Evolutionary conservation across 768 basidiomycete species (phyloP).

Genomic region (Russula brevipes): DNA sequence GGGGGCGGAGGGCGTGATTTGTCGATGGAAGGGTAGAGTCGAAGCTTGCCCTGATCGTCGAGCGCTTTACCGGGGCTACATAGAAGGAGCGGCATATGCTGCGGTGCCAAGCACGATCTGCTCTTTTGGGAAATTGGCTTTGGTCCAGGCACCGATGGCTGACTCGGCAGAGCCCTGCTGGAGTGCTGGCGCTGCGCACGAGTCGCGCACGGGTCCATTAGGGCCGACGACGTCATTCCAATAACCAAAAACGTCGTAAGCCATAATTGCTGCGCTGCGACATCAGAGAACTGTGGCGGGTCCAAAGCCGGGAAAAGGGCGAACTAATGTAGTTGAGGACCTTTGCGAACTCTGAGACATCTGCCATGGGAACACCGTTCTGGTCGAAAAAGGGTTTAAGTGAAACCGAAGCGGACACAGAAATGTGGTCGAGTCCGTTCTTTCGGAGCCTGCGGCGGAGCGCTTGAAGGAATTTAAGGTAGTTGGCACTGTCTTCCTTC

Average conservation of each 20-base stretch:
- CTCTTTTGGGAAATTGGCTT: slow-evolving; percentile 69
- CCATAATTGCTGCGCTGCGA: slow-evolving; percentile 44
- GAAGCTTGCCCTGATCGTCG: slow-evolving; percentile 22
- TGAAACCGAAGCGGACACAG: slow-evolving; percentile 52
- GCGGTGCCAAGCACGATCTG: slow-evolving; percentile 83
- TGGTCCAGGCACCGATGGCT: slow-evolving; percentile 70
- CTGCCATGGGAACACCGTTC: slow-evolving; percentile 51
- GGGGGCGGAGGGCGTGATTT: slow-evolving; percentile 14
- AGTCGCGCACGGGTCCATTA: slow-evolving; percentile 79
- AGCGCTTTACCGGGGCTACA: slow-evolving; percentile 38
- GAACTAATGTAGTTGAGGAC: slow-evolving; percentile 57
- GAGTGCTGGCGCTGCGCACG: slow-evolving; percentile 51
- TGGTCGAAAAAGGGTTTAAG: slow-evolving; percentile 44
- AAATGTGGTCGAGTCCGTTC: slow-evolving; percentile 47
- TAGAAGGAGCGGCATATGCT: slow-evolving; percentile 74
- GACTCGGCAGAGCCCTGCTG: slow-evolving; percentile 69
- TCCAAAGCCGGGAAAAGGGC: neutral
- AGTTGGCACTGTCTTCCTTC: slow-evolving; percentile 64
- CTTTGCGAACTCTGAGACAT: slow-evolving; percentile 70
- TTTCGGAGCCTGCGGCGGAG: slow-evolving; percentile 43
- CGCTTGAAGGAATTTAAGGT: slow-evolving; percentile 66
- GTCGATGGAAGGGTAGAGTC: slow-evolving; percentile 22
- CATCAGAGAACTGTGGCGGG: neutral
- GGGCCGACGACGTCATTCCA: slow-evolving; percentile 60
- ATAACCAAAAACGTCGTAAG: slow-evolving; percentile 60